Percentiles rank a stretch among this genome's conserved stretches.
These are phyloP conservation scores for Rhodotorula sp. DNA, from an alignment of 1,284 basidiomycete species.

Conservation along the genomic window DNA sequence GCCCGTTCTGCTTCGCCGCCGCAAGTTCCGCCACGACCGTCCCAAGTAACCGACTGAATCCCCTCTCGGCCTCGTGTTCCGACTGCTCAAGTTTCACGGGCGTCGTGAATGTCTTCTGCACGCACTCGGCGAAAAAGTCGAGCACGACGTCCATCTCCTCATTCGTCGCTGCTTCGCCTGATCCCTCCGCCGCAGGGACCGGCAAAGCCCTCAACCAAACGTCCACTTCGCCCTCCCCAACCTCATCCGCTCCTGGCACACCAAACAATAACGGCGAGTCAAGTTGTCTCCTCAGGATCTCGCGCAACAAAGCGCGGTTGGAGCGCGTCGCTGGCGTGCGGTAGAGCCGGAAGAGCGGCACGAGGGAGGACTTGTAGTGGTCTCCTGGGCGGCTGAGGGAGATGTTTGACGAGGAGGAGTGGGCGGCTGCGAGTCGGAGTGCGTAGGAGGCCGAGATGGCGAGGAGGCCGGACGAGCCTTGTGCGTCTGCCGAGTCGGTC, in stretches of 20 bases:
- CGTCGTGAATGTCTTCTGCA: slow-evolving; percentile 32
- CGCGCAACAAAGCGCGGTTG: slow-evolving; percentile 27
- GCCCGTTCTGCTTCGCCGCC: neutral
- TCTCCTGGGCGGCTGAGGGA: slow-evolving; percentile 18
- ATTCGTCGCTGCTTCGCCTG: neutral
- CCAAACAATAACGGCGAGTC: slow-evolving; percentile 31
- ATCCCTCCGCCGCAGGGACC: neutral
- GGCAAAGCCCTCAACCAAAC: slow-evolving; percentile 34
- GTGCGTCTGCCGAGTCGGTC: neutral
- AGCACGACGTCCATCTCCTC: slow-evolving; percentile 5
- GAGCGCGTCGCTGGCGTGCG: slow-evolving; percentile 23
- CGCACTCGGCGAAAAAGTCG: slow-evolving; percentile 31
- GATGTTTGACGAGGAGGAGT: slow-evolving; percentile 6
- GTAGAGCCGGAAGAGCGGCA: slow-evolving; percentile 36
- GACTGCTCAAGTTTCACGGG: slow-evolving; percentile 8
- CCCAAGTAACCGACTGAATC: slow-evolving; percentile 20
- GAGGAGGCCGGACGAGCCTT: slow-evolving; percentile 18
- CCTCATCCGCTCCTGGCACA: neutral
- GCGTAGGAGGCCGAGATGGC: slow-evolving; percentile 38
- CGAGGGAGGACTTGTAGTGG: slow-evolving; percentile 34
- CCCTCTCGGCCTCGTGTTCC: neutral
- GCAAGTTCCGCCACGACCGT: slow-evolving; percentile 14
- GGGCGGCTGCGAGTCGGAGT: slow-evolving; percentile 35
- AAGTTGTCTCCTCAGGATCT: slow-evolving; percentile 29
- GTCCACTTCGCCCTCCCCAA: slow-evolving; percentile 9